phyloP scores from a whole-genome alignment of 768 basidiomycete species.

The Tulasnella sp. region DNA sequence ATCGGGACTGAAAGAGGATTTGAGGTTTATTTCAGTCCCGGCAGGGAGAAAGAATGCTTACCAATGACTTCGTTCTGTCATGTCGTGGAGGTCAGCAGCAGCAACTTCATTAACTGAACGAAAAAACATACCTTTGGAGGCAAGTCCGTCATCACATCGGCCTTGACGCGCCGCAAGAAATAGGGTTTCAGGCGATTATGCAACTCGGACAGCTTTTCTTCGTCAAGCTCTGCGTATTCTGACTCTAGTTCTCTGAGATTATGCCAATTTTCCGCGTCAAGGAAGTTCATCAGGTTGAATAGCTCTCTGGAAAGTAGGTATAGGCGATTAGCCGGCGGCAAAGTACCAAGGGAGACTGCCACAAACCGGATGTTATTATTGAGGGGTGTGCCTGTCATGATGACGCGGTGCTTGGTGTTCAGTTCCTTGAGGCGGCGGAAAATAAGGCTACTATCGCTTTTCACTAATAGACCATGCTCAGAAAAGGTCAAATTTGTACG shows the following conservation, averaged over 20 bases:
- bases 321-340: not conserved
- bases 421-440: constrained; percentile 81
- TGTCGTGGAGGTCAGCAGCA: not conserved
- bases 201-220: constrained; percentile 74
- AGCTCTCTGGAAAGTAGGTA: constrained; percentile 52
- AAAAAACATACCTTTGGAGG: constrained; percentile 70
- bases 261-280: constrained; percentile 71
- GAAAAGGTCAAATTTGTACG: constrained; percentile 23
- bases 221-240: constrained; percentile 70
- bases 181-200: constrained; percentile 76
- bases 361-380: constrained; percentile 79
- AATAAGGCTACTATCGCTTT: constrained; percentile 71
- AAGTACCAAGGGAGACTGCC: not conserved
- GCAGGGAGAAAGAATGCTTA: not conserved
- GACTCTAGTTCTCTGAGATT: constrained; percentile 66
- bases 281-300: constrained; percentile 96
- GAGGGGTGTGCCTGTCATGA: constrained; percentile 93
- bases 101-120: not conserved
- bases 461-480: constrained; percentile 50
- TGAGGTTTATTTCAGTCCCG: not conserved
- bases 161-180: constrained; percentile 90
- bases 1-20: constrained; percentile 56
- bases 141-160: constrained; percentile 78
- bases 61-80: constrained; percentile 74
- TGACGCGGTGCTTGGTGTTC: constrained; percentile 70